Percentiles rank a stretch among this genome's conserved stretches.
Conservation (phyloP, 2,329 filamentous ascomycete species). For the Botrytis fragariae region DNA sequence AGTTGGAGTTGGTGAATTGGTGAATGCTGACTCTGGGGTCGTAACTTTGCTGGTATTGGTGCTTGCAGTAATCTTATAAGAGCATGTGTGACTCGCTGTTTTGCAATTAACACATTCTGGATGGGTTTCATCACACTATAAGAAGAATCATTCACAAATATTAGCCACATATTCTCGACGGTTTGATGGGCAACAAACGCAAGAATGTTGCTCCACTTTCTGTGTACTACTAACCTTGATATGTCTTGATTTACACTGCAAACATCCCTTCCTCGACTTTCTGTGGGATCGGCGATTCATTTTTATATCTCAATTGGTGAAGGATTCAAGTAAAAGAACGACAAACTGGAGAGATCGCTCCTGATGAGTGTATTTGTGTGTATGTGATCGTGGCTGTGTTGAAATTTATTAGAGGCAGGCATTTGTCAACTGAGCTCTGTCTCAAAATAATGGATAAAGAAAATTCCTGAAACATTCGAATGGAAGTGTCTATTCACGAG, state of each 20-base stretch:
- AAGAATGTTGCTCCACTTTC: background rate
- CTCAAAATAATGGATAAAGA: background rate
- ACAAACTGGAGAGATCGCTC: background rate
- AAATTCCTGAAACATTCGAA: background rate
- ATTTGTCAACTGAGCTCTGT: background rate
- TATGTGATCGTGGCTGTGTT: background rate
- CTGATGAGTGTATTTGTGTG: background rate
- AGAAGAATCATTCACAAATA: background rate
- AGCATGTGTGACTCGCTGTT: background rate
- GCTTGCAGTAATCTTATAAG: background rate
- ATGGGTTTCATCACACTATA: conserved; percentile 31
- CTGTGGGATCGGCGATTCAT: conserved; percentile 27
- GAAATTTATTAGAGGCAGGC: background rate
- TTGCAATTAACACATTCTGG: conserved; percentile 26
- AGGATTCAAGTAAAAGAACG: background rate
- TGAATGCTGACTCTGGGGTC: background rate
- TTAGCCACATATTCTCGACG: background rate
- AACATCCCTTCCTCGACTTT: conserved; percentile 31
- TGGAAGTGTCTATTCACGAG: background rate
- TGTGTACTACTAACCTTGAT: conserved; percentile 27
- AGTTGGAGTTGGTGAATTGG: background rate
- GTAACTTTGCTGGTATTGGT: background rate
- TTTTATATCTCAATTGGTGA: background rate
- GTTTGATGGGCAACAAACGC: background rate
- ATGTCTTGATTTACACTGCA: conserved; percentile 29